Base-by-base conservation (phyloP, 2,329 filamentous ascomycete genomes). In the Thelonectria rubi region DNA sequence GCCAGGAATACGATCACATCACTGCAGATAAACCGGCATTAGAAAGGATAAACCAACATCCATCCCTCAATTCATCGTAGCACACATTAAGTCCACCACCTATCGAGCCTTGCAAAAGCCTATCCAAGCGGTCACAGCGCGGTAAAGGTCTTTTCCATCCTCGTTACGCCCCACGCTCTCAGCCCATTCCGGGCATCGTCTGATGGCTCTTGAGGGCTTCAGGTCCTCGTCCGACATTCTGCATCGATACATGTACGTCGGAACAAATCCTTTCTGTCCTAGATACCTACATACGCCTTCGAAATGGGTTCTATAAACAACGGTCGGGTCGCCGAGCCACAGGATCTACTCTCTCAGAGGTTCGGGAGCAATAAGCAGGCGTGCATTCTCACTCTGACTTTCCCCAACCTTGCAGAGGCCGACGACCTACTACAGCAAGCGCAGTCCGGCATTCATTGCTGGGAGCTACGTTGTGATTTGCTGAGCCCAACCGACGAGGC, bases 71-170 rank as follows among this genome's bases (percentile, higher is more conserved):
- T 2, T 5, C 26, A 30, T 30, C 26, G 5, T 30, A 30, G 7
- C n/a, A 30, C 26, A 4, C 4, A 4, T 7, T 24, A 7, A 24
- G 7, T 4, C 7, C 4, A 24, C 24, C 7, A 9, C 26, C 26
- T 30, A 30, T 30, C 26, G 26, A 24, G 24, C 8, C 26, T 30
- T 8, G 26, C n/a, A 30, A 8, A 8, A 5, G 12, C 26, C 18
- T 11, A 49, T 17, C 17, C 9, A 17, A 17, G 30, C 15, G 47
- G 10, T 32, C 24, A 26, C 12, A 37, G n/a, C 11, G 39, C 55
- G 55, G 55, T 30, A 58, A 52, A 58, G 26, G 12, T 47, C 55
- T 58, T 52, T 58, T 46, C 55, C 55, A 18, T 48, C 32, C 6
- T 14, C 10, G 42, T 10, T 11, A 24, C 17, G 20, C 42, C 20